A percentile compares a stretch with the other conserved stretches of the same genome.
phyloP scores from a whole-genome alignment of 2,329 filamentous ascomycete genomes.

The Ceratocystiopsis minuta region DNA sequence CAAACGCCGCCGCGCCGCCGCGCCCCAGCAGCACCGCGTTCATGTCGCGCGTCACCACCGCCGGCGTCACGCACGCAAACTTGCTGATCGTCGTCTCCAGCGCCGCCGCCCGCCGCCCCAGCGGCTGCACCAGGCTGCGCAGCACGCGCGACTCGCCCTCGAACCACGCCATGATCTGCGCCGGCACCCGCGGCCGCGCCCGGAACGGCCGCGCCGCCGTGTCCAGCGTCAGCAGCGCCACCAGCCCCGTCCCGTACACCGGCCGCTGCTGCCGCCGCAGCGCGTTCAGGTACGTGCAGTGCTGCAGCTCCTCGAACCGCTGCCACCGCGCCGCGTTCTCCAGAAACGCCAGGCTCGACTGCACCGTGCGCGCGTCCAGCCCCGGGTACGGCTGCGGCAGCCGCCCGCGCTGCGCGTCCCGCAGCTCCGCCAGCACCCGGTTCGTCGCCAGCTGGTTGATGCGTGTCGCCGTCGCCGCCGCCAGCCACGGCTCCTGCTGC shows the following conservation, averaged over 20 bases:
- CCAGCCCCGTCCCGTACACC: constrained; percentile 62
- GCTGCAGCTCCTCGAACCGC: constrained; percentile 61
- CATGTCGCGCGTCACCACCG: constrained; percentile 67
- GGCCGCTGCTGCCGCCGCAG: constrained; percentile 65
- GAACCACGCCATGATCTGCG: constrained; percentile 55
- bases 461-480: constrained; percentile 31
- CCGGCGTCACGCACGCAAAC: constrained; percentile 84
- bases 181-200: constrained; percentile 40
- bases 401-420: constrained; percentile 49
- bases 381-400: constrained; percentile 35
- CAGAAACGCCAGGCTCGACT: constrained; percentile 52
- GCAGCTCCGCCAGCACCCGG: constrained; percentile 47
- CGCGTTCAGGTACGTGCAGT: constrained; percentile 63
- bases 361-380: constrained; percentile 48
- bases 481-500: constrained; percentile 49
- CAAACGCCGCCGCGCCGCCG: constrained; percentile 37
- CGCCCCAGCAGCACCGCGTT: constrained; percentile 47
- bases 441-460: constrained; percentile 53
- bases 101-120: constrained; percentile 52
- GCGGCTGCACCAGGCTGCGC: constrained; percentile 50
- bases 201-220: constrained; percentile 39
- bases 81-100: constrained; percentile 64
- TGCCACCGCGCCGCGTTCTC: constrained; percentile 53
- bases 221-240: constrained; percentile 54
- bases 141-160: constrained; percentile 49